Conservation (phyloP, 2,329 filamentous ascomycete genomes). For the Cadophora gregata region DNA sequence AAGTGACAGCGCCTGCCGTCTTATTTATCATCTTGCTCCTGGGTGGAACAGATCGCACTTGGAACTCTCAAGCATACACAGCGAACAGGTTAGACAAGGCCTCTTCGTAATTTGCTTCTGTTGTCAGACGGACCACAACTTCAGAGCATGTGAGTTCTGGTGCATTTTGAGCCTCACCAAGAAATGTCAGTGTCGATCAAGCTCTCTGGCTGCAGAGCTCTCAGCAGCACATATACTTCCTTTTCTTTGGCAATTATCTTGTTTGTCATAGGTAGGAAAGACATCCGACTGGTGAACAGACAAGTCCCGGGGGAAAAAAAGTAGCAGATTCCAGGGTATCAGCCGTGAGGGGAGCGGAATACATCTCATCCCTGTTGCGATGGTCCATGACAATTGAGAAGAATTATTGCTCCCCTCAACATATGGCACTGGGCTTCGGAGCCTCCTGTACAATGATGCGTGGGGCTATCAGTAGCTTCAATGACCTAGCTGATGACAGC, state of each 20-base stretch:
- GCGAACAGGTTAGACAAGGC: constrained; percentile 6
- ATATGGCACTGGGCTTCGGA: background rate
- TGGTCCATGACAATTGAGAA: background rate
- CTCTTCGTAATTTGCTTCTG: constrained; percentile 8
- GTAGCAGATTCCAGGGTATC: background rate
- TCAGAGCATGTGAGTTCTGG: background rate
- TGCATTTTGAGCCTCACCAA: constrained; percentile 8
- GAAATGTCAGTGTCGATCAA: background rate
- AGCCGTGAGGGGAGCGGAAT: background rate
- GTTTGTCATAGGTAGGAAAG: background rate
- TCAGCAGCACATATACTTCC: constrained; percentile 6
- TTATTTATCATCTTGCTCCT: constrained; percentile 10
- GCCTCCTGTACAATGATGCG: background rate
- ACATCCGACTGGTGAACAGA: constrained; percentile 5
- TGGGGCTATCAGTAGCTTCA: background rate
- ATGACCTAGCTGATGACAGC: too few relatives aligned
- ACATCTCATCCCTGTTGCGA: background rate
- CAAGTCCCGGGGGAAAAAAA: background rate
- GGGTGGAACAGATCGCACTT: background rate
- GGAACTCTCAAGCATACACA: background rate
- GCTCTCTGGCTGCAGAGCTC: background rate
- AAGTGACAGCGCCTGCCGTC: constrained; percentile 4
- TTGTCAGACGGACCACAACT: constrained; percentile 7
- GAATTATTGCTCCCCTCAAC: background rate
- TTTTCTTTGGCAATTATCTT: background rate